phyloP scores from a whole-genome alignment of 2,329 filamentous ascomycete genomes.

The Trichoderma endophyticum region DNA sequence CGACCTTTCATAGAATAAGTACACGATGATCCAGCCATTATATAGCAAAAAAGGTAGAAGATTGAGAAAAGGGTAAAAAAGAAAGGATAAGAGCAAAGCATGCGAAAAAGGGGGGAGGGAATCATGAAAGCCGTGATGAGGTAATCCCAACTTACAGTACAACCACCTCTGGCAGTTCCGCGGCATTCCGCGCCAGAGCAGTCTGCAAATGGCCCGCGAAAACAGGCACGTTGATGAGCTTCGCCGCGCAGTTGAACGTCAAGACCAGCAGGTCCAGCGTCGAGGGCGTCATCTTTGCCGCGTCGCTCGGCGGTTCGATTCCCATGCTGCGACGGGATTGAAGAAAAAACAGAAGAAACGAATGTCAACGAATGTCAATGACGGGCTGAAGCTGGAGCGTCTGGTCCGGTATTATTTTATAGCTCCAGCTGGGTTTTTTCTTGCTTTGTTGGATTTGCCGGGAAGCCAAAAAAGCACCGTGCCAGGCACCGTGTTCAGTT shows the following conservation, averaged over 20 bases:
- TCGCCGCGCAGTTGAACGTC: conserved; percentile 86
- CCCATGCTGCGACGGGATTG: conserved; percentile 8
- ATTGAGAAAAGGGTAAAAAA: background rate
- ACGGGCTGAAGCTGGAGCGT: background rate
- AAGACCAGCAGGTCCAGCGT: conserved; percentile 71
- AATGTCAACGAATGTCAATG: background rate
- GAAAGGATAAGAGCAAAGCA: background rate
- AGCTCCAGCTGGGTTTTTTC: background rate
- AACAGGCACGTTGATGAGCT: conserved; percentile 62
- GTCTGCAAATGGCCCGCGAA: conserved; percentile 70
- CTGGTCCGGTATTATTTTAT: background rate
- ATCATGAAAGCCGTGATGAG: background rate
- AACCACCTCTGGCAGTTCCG: conserved; percentile 51
- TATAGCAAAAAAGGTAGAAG: background rate
- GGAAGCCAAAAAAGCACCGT: background rate
- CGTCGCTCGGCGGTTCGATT: background rate
- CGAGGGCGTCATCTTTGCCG: conserved; percentile 37
- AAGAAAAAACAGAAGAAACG: background rate
- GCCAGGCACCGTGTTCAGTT: background rate
- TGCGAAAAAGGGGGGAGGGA: background rate
- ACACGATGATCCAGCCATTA: background rate
- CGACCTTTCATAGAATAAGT: conserved; percentile 50
- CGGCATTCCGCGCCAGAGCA: conserved; percentile 50
- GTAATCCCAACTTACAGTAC: conserved; percentile 49
- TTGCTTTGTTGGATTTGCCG: background rate